These are phyloP conservation scores for Phytophthora cactorum DNA, from an alignment of 352 stramenopile species.

Conservation along the genomic window DNA sequence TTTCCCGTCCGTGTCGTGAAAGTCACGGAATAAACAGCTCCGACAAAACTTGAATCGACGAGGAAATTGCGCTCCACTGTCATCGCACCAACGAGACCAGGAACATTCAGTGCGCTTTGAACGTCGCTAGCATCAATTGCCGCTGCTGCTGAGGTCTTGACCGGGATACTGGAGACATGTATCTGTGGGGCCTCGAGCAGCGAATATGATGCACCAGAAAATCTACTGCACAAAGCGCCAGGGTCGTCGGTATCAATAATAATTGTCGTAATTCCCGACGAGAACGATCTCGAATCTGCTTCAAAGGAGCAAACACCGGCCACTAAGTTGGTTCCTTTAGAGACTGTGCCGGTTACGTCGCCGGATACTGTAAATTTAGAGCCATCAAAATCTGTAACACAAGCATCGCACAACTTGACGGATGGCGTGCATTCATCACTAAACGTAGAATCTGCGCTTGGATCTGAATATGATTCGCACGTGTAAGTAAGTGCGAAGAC, in stretches of 20 bases:
- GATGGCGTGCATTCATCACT: slow-evolving; percentile 56
- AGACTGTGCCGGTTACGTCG: slow-evolving; percentile 31
- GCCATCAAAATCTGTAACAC: slow-evolving; percentile 70
- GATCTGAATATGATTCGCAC: slow-evolving; percentile 88
- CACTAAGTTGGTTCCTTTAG: slow-evolving; percentile 38
- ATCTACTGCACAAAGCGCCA: slow-evolving; percentile 40
- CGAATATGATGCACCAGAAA: slow-evolving; percentile 34
- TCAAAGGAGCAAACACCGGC: slow-evolving; percentile 67
- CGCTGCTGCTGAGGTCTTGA: slow-evolving; percentile 46
- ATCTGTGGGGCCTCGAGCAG: slow-evolving; percentile 66
- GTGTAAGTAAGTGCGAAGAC: slow-evolving; percentile 58
- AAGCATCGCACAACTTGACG: slow-evolving; percentile 50
- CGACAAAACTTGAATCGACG: slow-evolving; percentile 56
- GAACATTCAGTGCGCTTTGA: slow-evolving; percentile 3
- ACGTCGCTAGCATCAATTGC: slow-evolving; percentile 27
- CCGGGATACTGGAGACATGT: slow-evolving; percentile 27
- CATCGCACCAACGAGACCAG: slow-evolving; percentile 56
- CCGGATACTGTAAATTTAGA: slow-evolving; percentile 44
- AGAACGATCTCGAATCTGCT: slow-evolving; percentile 25
- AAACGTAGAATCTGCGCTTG: slow-evolving; percentile 54
- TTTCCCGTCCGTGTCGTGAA: slow-evolving; percentile 63
- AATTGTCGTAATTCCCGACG: slow-evolving; percentile 15
- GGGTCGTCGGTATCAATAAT: slow-evolving; percentile 34
- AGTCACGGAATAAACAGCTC: slow-evolving; percentile 63
- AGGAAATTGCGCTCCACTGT: slow-evolving; percentile 40